These are phyloP conservation scores for Moesziomyces antarcticus DNA, from an alignment of 1,284 basidiomycete species.

Conservation along the genomic window DNA sequence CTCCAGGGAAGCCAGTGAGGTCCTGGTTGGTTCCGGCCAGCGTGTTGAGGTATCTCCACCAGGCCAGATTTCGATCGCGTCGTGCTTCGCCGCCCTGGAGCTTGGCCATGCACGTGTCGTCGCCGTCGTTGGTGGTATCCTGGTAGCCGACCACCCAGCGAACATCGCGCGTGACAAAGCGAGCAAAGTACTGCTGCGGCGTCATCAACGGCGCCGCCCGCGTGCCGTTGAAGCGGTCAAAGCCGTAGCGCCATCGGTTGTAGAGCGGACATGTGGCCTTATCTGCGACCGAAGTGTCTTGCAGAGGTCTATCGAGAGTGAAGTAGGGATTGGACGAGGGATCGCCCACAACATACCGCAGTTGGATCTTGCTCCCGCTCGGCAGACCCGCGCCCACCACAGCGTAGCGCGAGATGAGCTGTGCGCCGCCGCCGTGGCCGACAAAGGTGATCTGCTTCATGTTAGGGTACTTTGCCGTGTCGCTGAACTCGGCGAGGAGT, in stretches of 20 bases:
- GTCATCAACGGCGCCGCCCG: slow-evolving; percentile 7
- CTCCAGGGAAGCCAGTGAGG: slow-evolving; percentile 60
- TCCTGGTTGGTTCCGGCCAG: slow-evolving; percentile 58
- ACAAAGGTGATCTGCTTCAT: slow-evolving; percentile 62
- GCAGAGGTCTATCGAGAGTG: slow-evolving; percentile 56
- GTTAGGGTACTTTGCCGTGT: slow-evolving; percentile 49
- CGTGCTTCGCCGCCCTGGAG: slow-evolving; percentile 62
- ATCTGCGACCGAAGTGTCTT: slow-evolving; percentile 39
- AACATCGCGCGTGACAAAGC: slow-evolving; percentile 57
- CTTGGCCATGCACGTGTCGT: slow-evolving; percentile 65
- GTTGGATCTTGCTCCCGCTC: slow-evolving; percentile 22
- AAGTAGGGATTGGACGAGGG: slow-evolving; percentile 63
- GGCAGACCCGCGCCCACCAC: slow-evolving; percentile 49
- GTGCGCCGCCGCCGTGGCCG: slow-evolving; percentile 66
- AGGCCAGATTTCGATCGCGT: slow-evolving; percentile 62
- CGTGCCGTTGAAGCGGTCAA: slow-evolving; percentile 54
- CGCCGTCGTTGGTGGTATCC: slow-evolving; percentile 55
- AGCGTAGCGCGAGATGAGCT: slow-evolving; percentile 63
- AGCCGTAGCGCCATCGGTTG: slow-evolving; percentile 65
- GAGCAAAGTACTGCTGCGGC: slow-evolving; percentile 56
- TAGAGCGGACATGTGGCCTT: slow-evolving; percentile 49
- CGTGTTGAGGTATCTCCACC: slow-evolving; percentile 65
- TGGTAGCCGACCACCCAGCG: slow-evolving; percentile 62
- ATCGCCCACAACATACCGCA: slow-evolving; percentile 64
- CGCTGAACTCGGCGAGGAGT: slow-evolving; percentile 54